These are phyloP conservation scores for Kodamaea restingae DNA, from an alignment of 805 yeast species.

Conservation along the genomic window DNA sequence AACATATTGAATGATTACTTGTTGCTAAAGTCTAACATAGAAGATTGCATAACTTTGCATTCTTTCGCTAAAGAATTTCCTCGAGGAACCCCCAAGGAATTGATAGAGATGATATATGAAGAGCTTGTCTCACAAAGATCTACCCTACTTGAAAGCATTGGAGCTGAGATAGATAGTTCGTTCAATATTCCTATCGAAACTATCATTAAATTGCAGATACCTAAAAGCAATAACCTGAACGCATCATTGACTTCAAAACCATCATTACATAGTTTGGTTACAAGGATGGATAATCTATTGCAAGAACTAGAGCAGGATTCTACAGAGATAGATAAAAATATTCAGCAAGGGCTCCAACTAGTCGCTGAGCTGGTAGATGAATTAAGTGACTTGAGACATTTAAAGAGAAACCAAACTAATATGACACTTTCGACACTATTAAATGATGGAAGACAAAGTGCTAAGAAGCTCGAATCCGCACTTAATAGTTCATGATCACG, in stretches of 20 bases:
- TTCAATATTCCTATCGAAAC: slow-evolving; percentile 23
- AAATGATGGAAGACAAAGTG: slow-evolving; percentile 14
- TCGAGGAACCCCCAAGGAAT: slow-evolving; percentile 4
- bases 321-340: slow-evolving; percentile 13
- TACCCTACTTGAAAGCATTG: slow-evolving; percentile 2
- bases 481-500: slow-evolving; percentile 1
- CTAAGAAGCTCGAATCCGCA: slow-evolving; percentile 11
- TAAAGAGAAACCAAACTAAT: slow-evolving; percentile 10
- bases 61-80: slow-evolving; percentile 19
- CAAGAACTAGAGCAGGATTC: slow-evolving; percentile 22
- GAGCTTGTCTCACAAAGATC: slow-evolving; percentile 13
- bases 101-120: slow-evolving; percentile 12
- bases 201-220: background rate
- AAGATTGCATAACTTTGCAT: slow-evolving; percentile 16
- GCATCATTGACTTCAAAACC: slow-evolving; percentile 1
- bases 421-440: slow-evolving; percentile 14
- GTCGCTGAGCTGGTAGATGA: slow-evolving; percentile 17
- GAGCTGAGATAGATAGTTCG: slow-evolving; percentile 13
- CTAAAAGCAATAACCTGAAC: background rate
- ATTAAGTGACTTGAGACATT: slow-evolving; percentile 25
- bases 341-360: slow-evolving; percentile 14
- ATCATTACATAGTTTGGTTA: slow-evolving; percentile 13
- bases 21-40: slow-evolving; percentile 15
- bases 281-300: slow-evolving; percentile 23
- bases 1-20: slow-evolving; percentile 19